Evolutionary conservation across 148 eudicot genomes (phyloP).

Genomic region (Diospyros kaki): DNA sequence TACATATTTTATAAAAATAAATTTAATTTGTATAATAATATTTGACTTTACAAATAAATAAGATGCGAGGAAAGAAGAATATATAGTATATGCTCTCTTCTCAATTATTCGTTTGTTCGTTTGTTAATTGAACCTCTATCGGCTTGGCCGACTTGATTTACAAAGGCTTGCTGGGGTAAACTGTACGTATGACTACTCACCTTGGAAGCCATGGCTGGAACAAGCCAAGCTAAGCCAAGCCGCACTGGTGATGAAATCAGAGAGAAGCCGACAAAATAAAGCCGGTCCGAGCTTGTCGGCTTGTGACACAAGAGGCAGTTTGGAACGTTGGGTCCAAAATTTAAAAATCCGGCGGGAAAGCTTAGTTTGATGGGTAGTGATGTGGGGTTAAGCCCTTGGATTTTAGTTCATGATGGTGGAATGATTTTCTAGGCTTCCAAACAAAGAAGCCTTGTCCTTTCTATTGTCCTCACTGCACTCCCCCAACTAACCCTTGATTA

Average conservation of each 20-base stretch:
- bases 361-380: constrained; percentile 10
- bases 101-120: too few species aligned
- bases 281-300: constrained; percentile 17
- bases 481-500: background rate
- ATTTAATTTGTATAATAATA: too few species aligned
- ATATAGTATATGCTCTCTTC: too few species aligned
- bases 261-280: constrained; percentile 20
- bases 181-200: background rate
- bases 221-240: background rate
- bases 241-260: background rate
- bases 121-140: too few species aligned
- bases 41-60: too few species aligned
- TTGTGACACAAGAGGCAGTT: constrained; percentile 16
- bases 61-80: too few species aligned
- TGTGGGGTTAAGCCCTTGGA: constrained; percentile 15
- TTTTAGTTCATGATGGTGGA: constrained; percentile 27
- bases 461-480: constrained; percentile 19
- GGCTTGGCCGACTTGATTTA: background rate
- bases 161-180: background rate
- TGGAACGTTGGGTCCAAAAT: constrained; percentile 18
- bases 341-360: constrained; percentile 21
- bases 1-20: too few species aligned
- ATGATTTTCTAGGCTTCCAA: constrained; percentile 20
- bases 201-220: background rate
- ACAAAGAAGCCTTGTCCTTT: constrained; percentile 19